Conservation (phyloP, 345 rosid species). For the Melaleuca alternifolia region DNA sequence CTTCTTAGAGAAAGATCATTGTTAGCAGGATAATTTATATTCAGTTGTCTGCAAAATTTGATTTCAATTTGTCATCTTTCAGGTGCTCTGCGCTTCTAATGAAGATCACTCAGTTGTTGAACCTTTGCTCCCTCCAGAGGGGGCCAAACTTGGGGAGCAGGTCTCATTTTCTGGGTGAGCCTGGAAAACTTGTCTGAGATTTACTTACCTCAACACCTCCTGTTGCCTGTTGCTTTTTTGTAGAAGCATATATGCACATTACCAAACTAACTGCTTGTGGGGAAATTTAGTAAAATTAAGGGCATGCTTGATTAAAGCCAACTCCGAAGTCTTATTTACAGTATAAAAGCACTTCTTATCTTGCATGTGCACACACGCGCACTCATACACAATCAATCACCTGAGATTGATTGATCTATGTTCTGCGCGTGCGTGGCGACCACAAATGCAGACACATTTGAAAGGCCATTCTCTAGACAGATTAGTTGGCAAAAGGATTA, state of each 20-base stretch:
- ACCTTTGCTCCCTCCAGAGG: constrained; percentile 83
- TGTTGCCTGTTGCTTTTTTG: not conserved
- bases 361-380: not conserved
- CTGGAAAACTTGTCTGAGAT: not conserved
- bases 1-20: not conserved
- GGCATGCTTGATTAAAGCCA: not conserved
- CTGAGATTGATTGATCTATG: not conserved
- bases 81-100: constrained; percentile 91
- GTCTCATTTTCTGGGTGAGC: constrained; percentile 71
- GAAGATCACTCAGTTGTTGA: constrained; percentile 76
- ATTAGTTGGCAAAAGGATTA: not conserved
- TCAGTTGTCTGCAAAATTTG: not conserved
- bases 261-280: not conserved
- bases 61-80: constrained; percentile 2
- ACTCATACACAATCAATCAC: not conserved
- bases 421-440: not conserved
- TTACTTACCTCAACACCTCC: not conserved
- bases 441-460: not conserved
- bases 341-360: not conserved
- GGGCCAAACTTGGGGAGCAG: constrained; percentile 65
- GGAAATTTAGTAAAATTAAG: not conserved
- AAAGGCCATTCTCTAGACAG: not conserved
- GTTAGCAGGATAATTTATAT: not conserved
- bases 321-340: not conserved
- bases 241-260: not conserved